Conservation (phyloP, 352 stramenopile species). For the Hyaloperonospora brassicae region DNA sequence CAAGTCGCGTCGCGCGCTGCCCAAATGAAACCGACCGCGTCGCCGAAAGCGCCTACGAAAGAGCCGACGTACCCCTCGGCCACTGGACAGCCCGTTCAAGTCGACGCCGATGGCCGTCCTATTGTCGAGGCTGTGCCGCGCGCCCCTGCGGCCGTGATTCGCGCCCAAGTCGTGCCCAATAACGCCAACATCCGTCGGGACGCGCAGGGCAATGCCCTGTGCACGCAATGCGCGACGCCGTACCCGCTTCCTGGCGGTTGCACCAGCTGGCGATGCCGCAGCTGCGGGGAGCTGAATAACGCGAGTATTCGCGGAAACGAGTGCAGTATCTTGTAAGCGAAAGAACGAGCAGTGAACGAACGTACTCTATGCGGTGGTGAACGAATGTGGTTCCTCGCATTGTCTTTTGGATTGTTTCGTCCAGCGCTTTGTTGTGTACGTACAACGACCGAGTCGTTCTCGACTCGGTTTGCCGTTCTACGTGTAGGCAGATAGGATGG, state of each 20-base stretch:
- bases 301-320: constrained; percentile 70
- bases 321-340: constrained; percentile 45
- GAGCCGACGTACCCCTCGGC: constrained; percentile 18
- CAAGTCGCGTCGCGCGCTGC: not conserved
- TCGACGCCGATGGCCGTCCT: constrained; percentile 43
- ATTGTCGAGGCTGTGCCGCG: constrained; percentile 38
- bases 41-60: constrained; percentile 17
- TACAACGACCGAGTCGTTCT: too few relatives aligned
- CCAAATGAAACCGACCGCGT: constrained; percentile 25
- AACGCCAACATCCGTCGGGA: constrained; percentile 64
- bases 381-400: too few relatives aligned
- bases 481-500: too few relatives aligned
- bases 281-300: constrained; percentile 69
- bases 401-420: too few relatives aligned
- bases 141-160: constrained; percentile 8
- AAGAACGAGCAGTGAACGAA: not conserved
- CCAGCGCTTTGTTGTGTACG: too few relatives aligned
- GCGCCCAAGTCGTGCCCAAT: constrained; percentile 41
- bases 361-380: too few relatives aligned
- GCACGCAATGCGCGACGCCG: constrained; percentile 57
- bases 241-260: constrained; percentile 60
- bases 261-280: constrained; percentile 70
- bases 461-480: too few relatives aligned
- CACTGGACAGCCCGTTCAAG: constrained; percentile 28
- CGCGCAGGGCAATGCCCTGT: constrained; percentile 61